These are phyloP conservation scores for Syncephalis plumigaleata DNA, from an alignment of 371 early-diverging fungal species.

Conservation along the genomic window DNA sequence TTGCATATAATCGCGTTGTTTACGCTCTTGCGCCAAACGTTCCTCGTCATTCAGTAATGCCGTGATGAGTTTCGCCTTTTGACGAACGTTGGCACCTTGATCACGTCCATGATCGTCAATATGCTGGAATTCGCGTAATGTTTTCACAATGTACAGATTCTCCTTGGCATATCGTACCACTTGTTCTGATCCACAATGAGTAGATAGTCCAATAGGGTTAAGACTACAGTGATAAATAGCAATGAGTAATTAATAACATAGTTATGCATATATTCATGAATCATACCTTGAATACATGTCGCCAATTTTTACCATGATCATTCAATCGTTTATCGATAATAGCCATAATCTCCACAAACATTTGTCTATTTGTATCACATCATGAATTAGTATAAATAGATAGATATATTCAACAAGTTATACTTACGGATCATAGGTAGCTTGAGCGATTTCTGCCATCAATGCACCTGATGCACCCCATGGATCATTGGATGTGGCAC, in stretches of 20 bases:
- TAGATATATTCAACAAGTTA: not conserved
- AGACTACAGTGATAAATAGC: conserved; percentile 16
- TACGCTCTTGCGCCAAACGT: conserved; percentile 58
- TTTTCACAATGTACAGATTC: conserved; percentile 83
- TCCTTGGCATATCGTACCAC: conserved; percentile 77
- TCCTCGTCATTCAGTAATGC: conserved; percentile 61
- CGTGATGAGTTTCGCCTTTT: conserved; percentile 84
- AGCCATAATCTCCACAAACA: conserved; percentile 91
- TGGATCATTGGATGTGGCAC: conserved; percentile 87
- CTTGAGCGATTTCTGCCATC: conserved; percentile 80
- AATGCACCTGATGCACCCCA: conserved; percentile 69
- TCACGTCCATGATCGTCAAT: conserved; percentile 84
- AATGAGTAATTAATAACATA: conserved; percentile 1
- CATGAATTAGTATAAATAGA: not conserved
- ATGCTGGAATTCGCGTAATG: conserved; percentile 88
- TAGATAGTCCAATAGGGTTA: conserved; percentile 50
- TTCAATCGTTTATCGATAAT: conserved; percentile 92
- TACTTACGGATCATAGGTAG: conserved; percentile 72
- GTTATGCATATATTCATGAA: not conserved
- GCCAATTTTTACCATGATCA: conserved; percentile 95
- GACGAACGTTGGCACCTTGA: conserved; percentile 80
- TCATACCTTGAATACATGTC: conserved; percentile 89
- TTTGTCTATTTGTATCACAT: conserved; percentile 34
- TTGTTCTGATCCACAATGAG: conserved; percentile 64
- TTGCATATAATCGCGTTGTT: conserved; percentile 36